Conservation (phyloP, 768 basidiomycete genomes). For the Chalciporus pseudorubinellus region DNA sequence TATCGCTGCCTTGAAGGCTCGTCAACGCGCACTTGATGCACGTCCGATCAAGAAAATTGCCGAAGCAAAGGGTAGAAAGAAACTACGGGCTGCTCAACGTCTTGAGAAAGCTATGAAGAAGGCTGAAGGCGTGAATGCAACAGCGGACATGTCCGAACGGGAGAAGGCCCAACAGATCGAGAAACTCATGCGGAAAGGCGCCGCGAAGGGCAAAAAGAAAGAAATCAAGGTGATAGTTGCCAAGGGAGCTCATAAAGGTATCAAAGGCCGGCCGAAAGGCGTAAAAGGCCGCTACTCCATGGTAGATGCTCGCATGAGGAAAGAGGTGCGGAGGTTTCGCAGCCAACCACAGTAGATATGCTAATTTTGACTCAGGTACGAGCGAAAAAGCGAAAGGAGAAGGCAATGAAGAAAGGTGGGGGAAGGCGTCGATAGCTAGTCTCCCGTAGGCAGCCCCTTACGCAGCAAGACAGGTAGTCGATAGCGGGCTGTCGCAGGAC, state of each 20-base stretch:
- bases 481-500: constrained; percentile 15
- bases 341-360: background rate
- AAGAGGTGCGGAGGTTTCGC: constrained; percentile 55
- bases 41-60: constrained; percentile 99
- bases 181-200: constrained; percentile 83
- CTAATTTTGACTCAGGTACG: constrained; percentile 53
- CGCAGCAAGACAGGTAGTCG: too few species aligned
- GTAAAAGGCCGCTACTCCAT: constrained; percentile 94
- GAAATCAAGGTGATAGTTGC: constrained; percentile 89
- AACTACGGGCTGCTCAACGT: constrained; percentile 79
- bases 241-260: constrained; percentile 82
- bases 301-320: constrained; percentile 92
- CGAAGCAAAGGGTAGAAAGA: constrained; percentile 97
- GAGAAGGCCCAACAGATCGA: constrained; percentile 95
- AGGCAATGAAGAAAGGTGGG: constrained; percentile 56
- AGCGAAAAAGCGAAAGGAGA: constrained; percentile 78
- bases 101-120: constrained; percentile 94
- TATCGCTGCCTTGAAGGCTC: constrained; percentile 75
- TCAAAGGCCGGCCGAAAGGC: constrained; percentile 92
- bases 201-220: constrained; percentile 68
- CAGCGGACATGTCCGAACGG: constrained; percentile 86
- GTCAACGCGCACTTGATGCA: constrained; percentile 91
- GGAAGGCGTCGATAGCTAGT: constrained; percentile 41
- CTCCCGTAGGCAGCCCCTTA: too few species aligned
- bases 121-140: constrained; percentile 89